Conservation (phyloP, 345 rosid species). For the Camelina neglecta region DNA sequence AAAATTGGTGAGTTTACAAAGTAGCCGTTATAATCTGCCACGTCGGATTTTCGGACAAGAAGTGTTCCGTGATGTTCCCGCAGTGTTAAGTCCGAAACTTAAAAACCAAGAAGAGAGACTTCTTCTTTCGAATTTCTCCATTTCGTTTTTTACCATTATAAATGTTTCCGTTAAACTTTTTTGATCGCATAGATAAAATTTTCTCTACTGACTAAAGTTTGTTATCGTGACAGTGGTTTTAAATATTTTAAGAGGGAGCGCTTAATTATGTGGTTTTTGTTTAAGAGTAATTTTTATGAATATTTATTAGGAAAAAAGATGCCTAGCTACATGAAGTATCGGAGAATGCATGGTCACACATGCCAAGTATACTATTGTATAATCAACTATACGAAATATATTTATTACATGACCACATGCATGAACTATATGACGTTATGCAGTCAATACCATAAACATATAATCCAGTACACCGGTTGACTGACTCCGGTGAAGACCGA, state of each 20-base stretch:
- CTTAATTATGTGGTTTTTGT: background rate
- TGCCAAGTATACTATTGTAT: too few species aligned
- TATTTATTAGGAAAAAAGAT: too few species aligned
- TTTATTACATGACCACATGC: too few species aligned
- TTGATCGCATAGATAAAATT: background rate
- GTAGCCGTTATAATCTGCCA: constrained; percentile 45
- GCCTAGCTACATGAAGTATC: too few species aligned
- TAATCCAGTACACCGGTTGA: too few species aligned
- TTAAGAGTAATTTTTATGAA: background rate
- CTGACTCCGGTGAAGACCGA: too few species aligned
- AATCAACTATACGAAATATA: too few species aligned
- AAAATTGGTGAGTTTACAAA: constrained; percentile 6
- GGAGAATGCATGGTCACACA: too few species aligned
- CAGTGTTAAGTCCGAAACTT: constrained; percentile 29
- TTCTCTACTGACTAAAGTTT: background rate
- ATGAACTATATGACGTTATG: too few species aligned
- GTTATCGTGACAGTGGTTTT: background rate
- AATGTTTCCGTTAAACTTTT: constrained; percentile 26
- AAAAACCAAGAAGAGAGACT: constrained; percentile 5
- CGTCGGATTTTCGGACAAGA: constrained; percentile 36
- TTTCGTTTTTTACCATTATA: background rate
- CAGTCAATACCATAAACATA: too few species aligned
- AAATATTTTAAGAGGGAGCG: background rate
- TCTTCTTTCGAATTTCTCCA: constrained; percentile 1
- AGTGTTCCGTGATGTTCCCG: constrained; percentile 35